Percentiles rank a stretch among this genome's conserved stretches.
Evolutionary conservation across 768 basidiomycete species (phyloP).

Genomic region (Russula sp.): DNA sequence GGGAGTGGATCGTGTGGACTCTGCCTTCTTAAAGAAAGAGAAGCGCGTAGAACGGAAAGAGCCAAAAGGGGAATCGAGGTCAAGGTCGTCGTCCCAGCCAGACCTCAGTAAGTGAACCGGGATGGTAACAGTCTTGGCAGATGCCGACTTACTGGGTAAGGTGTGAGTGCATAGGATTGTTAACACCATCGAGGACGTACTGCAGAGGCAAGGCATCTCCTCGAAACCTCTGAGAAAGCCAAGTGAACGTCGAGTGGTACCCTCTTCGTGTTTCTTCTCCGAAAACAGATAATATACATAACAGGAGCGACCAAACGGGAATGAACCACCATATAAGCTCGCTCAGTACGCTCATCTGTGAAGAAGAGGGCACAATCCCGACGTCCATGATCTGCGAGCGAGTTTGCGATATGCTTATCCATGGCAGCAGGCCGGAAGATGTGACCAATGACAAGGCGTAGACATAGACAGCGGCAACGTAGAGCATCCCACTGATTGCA

Average conservation of each 20-base stretch:
- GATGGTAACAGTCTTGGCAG: slow-evolving; percentile 1
- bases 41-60: slow-evolving; percentile 9
- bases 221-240: slow-evolving; percentile 7
- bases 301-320: slow-evolving; percentile 20
- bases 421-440: slow-evolving; percentile 16
- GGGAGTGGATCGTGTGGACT: slow-evolving; percentile 11
- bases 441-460: slow-evolving; percentile 12
- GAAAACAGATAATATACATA: slow-evolving; percentile 13
- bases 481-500: slow-evolving; percentile 17
- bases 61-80: slow-evolving; percentile 7
- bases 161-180: not conserved
- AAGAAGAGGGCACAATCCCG: slow-evolving; percentile 4
- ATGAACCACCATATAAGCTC: slow-evolving; percentile 25
- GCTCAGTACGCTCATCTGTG: slow-evolving; percentile 1
- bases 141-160: not conserved
- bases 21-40: slow-evolving; percentile 8
- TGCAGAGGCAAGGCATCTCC: slow-evolving; percentile 13
- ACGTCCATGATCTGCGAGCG: slow-evolving; percentile 14
- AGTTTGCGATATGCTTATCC: slow-evolving; percentile 16
- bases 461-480: slow-evolving; percentile 11
- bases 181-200: slow-evolving; percentile 11
- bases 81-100: slow-evolving; percentile 22
- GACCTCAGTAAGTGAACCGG: slow-evolving; percentile 22
- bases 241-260: slow-evolving; percentile 3
- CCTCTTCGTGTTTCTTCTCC: slow-evolving; percentile 20